Base-by-base conservation (phyloP, 371 early-diverging fungal genomes). In the Funneliformis caledonium region DNA sequence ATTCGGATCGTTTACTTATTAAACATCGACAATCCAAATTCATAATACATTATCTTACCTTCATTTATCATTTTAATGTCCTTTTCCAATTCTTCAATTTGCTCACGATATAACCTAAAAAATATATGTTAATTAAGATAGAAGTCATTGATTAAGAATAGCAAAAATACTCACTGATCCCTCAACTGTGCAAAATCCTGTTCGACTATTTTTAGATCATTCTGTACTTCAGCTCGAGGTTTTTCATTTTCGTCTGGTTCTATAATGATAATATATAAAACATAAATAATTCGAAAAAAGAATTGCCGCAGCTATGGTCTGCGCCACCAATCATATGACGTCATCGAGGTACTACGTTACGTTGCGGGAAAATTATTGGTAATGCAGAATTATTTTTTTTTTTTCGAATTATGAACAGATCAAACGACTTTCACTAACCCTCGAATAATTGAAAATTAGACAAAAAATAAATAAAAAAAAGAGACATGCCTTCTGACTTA, bases 401-500 rank as follows among this genome's bases (percentile, higher is more conserved):
- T 7, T 37, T 14, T 60, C 14, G 37, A 26, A 65, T 37, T 31
- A 33, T 31, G 31, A 37, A 65, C 33, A 65, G 67, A 65, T 65
- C 67, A 65, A 65, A 33, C 67, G 42, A 37, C 37, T 37, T 65
- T 65, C 22, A 22, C 22, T 60, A 22, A n/a, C n/a, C 60, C 22
- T 60, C 37, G 65, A 37, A 33, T 11, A 52, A 33, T 65, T 65
- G 42, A 65, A 14, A 65, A 65, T 65, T 33, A 11, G 14, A 65
- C 26, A 65, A 26, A 65, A 33, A 37, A 37, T 64, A 33, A 64
- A 65, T 33, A 47, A 43, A 70, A 43, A 65, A 70, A 70, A 47
- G 70, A 45, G 11, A 16, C 70, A 70, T 42, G 22, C 70, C 70
- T 70, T 37, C 70, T 47, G 45, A 43, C 70, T 70, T 70, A 70